phyloP scores from a whole-genome alignment of 1,284 basidiomycete genomes.

The Malassezia caprae region DNA sequence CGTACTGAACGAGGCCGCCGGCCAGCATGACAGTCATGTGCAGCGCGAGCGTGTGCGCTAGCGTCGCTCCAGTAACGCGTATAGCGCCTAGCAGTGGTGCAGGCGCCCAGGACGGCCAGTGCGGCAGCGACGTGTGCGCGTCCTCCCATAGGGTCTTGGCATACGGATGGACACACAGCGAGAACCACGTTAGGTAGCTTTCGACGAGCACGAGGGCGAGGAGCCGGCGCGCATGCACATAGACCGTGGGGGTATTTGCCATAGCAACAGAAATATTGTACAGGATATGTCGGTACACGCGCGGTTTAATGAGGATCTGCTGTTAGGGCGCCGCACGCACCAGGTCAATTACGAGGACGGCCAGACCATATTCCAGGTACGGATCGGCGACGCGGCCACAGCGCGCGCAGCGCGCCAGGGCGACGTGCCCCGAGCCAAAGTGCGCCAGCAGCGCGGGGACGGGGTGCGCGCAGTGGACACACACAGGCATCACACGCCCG shows the following conservation, averaged over 20 bases:
- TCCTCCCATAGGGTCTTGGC: background rate
- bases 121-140: background rate
- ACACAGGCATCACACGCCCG: conserved; percentile 16
- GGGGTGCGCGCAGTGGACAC: conserved; percentile 18
- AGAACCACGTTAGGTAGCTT: conserved; percentile 18
- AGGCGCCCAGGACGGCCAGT: background rate
- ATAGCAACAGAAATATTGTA: conserved; percentile 11
- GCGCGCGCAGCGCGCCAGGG: conserved; percentile 8
- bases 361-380: conserved; percentile 18
- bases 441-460: conserved; percentile 4
- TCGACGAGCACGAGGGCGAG: conserved; percentile 16
- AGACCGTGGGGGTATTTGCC: background rate
- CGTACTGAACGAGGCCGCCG: background rate
- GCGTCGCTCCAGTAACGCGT: background rate
- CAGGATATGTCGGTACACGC: conserved; percentile 19
- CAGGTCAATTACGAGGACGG: conserved; percentile 18
- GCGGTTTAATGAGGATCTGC: conserved; percentile 20
- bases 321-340: background rate
- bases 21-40: background rate
- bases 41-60: background rate
- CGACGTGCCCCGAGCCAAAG: conserved; percentile 18
- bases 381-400: conserved; percentile 17
- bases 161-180: conserved; percentile 8
- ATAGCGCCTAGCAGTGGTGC: background rate
- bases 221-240: conserved; percentile 3